Base-by-base conservation (phyloP, 306 rosid species). In the Mimosa pudica region DNA sequence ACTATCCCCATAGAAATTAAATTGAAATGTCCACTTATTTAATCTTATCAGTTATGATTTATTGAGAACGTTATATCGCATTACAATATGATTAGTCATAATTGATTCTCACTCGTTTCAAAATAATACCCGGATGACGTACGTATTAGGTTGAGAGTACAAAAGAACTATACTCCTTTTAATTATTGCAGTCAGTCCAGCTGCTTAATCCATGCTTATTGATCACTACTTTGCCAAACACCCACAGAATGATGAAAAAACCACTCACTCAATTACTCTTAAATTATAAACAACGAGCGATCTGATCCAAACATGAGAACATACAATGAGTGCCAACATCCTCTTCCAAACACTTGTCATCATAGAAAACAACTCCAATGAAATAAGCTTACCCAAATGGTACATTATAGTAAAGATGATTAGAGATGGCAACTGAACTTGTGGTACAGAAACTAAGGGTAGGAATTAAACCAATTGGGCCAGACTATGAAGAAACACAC, bases 11-110 rank as follows among this genome's bases (percentile, higher is more conserved):
- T 18, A 66, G 80, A 73, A 73, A 83, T 66, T 75, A 85, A 80
- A 79, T 81, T 63, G 70, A 64, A 77, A 87, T 81, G 68, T 83
- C 79, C 74, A 88, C 55, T 68, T 41, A 48, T 82, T 62, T 63
- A 80, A 70, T 38, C 42, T 32, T 32, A 62, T 32, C 68, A 32
- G n/a, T 32, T 60, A 10, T 62, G 11, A 55, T 55, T n/a, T n/a
- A 63, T 63, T 6, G 5, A 33, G 8, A 63, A 61, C 16, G 7
- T 64, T 64, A 4, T 64, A 13, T 64, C 3, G 16, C 20, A 63
- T 63, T 63, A 64, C 13, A 64, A 35, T 64, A 64, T 64, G 14
- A 24, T 64, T 35, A 12, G 1, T 64, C 3, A 14, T 35, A 11
- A 35, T 13, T 64, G 17, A 33, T 35, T 36, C 46, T 64, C 10